A percentile compares a stretch with the other conserved stretches of the same genome.
phyloP scores from a whole-genome alignment of 139 green algal species.

The Nannochloris sp. region DNA sequence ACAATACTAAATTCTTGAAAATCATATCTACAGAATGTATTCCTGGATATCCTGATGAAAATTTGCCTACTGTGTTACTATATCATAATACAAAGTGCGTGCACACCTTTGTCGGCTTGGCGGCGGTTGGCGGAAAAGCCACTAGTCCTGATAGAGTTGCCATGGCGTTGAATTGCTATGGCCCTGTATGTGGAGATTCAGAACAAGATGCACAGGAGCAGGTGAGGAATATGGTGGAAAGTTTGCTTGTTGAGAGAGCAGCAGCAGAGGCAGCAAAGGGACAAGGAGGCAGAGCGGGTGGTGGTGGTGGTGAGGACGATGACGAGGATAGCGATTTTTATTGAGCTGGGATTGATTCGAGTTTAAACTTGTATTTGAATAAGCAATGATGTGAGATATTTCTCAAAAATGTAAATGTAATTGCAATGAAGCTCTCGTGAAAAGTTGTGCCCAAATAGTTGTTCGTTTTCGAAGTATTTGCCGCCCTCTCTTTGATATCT shows the following conservation, averaged over 20 bases:
- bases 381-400: neutral
- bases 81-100: conserved; percentile 68
- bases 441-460: neutral
- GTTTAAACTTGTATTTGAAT: conserved; percentile 1
- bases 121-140: conserved; percentile 52
- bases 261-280: no score
- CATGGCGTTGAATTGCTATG: conserved; percentile 38
- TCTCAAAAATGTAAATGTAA: neutral
- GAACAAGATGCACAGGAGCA: conserved; percentile 18
- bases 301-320: neutral
- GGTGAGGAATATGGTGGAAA: neutral
- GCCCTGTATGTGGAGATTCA: conserved; percentile 33
- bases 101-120: conserved; percentile 56
- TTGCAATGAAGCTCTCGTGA: neutral
- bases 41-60: conserved; percentile 74
- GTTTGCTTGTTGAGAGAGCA: neutral
- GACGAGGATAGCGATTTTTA: conserved; percentile 6
- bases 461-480: no score
- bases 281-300: no score
- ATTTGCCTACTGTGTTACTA: conserved; percentile 85
- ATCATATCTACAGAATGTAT: conserved; percentile 53
- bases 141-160: conserved; percentile 63
- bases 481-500: no score
- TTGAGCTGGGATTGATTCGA: neutral
- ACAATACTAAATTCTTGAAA: conserved; percentile 79